Conservation (phyloP, 2,329 filamentous ascomycete species). For the Chaetomium strumarium region DNA sequence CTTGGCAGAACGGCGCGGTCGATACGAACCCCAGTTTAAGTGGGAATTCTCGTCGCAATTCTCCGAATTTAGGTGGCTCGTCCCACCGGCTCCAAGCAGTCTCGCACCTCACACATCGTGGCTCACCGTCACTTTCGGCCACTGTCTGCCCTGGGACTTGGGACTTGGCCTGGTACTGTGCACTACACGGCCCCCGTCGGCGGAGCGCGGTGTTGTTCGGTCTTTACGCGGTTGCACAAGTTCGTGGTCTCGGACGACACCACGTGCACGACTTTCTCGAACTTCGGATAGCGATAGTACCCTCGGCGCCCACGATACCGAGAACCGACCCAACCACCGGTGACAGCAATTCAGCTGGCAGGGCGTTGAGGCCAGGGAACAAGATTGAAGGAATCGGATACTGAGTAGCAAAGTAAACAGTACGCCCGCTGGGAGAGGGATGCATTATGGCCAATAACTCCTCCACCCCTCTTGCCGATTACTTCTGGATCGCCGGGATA, state of each 20-base stretch:
- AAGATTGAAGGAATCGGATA: background rate
- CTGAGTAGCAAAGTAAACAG: background rate
- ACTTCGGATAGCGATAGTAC: background rate
- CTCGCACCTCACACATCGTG: background rate
- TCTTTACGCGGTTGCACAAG: slow-evolving; percentile 1
- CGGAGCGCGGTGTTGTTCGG: background rate
- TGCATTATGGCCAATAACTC: slow-evolving; percentile 51
- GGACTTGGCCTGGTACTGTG: background rate
- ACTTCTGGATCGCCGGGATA: slow-evolving; percentile 70
- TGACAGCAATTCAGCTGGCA: background rate
- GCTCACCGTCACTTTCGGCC: background rate
- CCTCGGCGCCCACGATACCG: background rate
- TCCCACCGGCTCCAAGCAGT: background rate
- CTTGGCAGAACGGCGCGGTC: background rate
- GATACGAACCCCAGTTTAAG: background rate
- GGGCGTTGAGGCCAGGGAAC: background rate
- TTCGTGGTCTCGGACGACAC: slow-evolving; percentile 6
- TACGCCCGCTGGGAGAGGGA: slow-evolving; percentile 10
- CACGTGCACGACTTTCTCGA: background rate
- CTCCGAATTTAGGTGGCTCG: background rate
- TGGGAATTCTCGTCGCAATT: background rate
- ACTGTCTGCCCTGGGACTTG: background rate
- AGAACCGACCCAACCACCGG: slow-evolving; percentile 5
- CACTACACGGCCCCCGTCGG: background rate
- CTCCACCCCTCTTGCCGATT: slow-evolving; percentile 63